phyloP scores from a whole-genome alignment of 805 yeast genomes.

The Nadsonia fulvescens region DNA sequence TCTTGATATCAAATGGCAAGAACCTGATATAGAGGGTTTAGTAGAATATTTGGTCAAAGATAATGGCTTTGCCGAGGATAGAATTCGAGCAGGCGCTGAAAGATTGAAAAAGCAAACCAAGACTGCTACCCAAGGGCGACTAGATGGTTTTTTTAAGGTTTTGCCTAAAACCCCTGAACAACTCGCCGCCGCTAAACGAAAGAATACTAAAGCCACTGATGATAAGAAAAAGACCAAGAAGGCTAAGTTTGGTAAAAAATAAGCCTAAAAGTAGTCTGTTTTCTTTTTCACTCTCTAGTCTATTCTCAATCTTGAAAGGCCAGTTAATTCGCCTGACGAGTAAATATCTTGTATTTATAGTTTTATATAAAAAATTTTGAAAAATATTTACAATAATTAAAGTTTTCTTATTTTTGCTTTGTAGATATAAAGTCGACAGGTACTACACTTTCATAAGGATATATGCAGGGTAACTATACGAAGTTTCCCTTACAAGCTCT shows the following conservation, averaged over 20 bases:
- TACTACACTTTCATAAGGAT: too few relatives aligned
- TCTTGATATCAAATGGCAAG: slow-evolving; percentile 64
- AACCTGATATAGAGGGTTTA: slow-evolving; percentile 74
- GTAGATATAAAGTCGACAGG: too few relatives aligned
- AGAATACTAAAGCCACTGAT: slow-evolving; percentile 21
- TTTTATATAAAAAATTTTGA: too few relatives aligned
- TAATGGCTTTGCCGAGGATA: slow-evolving; percentile 84
- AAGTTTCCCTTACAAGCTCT: too few relatives aligned
- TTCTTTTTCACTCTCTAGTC: too few relatives aligned
- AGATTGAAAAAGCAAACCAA: slow-evolving; percentile 71
- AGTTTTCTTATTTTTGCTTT: too few relatives aligned
- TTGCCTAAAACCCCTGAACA: slow-evolving; percentile 32
- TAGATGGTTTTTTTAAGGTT: slow-evolving; percentile 81
- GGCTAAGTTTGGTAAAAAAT: slow-evolving; percentile 5
- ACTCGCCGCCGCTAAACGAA: too few relatives aligned
- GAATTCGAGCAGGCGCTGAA: slow-evolving; percentile 74
- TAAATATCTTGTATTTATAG: too few relatives aligned
- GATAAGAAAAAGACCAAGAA: slow-evolving; percentile 18
- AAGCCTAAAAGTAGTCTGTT: slow-evolving; percentile 9
- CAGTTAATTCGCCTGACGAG: too few relatives aligned
- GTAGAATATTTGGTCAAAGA: slow-evolving; percentile 67
- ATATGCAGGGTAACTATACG: too few relatives aligned
- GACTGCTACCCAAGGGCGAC: slow-evolving; percentile 73
- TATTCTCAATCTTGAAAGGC: too few relatives aligned
- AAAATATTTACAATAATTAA: too few relatives aligned